Base-by-base conservation (phyloP, 116 monocot species). In the Posidonia oceanica region DNA sequence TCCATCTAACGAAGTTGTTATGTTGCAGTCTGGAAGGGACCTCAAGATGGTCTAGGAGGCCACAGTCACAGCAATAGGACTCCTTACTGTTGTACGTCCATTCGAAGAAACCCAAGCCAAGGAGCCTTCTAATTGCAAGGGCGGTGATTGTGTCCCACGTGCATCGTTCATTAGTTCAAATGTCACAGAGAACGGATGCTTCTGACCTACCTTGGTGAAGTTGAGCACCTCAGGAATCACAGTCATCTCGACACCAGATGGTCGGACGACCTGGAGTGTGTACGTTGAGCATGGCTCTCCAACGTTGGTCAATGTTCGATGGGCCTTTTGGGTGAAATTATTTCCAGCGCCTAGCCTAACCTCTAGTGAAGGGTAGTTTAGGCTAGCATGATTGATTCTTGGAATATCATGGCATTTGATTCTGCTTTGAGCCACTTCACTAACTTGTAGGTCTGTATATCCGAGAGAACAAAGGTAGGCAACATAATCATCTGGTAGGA, bases 231-330 rank as follows among this genome's bases (percentile, higher is more conserved):
- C 10, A 16, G 83, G 83, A 17, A 51, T 8, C 18, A 83, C 75
- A 11, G 3, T 37, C 54, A 83, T 59, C 23, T 5, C 22, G 3
- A 68, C 64, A 12, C 64, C 72, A 5, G 6, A n/a, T 6, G 79
- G 79, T 17, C 38, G 61, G 11, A 22, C 23, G 0, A 83, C 59
- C 21, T 64, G 51, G n/a, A 63, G 71, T 0, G 37, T 64, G 74
- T 83, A 83, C 7, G 14, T 36, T 14, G 75, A 53, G 7, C 5
- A 41, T 0, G 62, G 68, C 23, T 39, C 44, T 6, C 83, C 83
- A 3, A 76, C 83, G 44, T 83, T 79, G 12, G 74, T 83, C 36
- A 76, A 69, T 52, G 64, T 66, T 8, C 83, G 62, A 6, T 7
- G 14, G 17, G 72, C 74, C 2, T 18, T 16, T 12, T 42, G 2